Evolutionary conservation across 2,329 filamentous ascomycete genomes (phyloP), one percentile per base, ranked within the genome.

Genomic region (Neopestalotiopsis sp.): DNA sequence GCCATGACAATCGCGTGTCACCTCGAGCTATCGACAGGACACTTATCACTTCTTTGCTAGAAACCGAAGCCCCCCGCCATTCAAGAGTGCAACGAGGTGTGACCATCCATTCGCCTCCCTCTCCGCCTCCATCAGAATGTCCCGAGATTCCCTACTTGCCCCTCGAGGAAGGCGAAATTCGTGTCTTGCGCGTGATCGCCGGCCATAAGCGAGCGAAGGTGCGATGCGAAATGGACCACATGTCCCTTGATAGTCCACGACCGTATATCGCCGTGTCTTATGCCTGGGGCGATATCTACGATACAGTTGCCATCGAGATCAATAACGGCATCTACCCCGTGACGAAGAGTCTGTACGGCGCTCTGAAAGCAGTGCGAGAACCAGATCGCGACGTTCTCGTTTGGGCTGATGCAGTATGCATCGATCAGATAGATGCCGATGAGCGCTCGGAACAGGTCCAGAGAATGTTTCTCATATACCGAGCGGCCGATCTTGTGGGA

Each of bases 381-480:
- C 1, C 24, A 42, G 0, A 32, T n/a, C 12, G 1, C 4, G 13
- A 62, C 3, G 32, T 34, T 24, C n/a, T 67, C n/a, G 66, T 17
- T 1, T 49, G 42, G 42, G 42, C 42, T 0, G 42, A 49, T 1
- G 42, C 42, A n/a, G 42, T n/a, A 2, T 67, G 40, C 40, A 67
- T 67, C 28, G 14, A 67, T 3, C 58, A 67, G 38, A 20, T 24
- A 1, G 20, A 67, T 4, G 24, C 14, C 14, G 10, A 17, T 12
- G 66, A 67, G 3, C 34, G 17, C 17, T 62, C 66, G 12, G n/a
- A 30, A 12, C 57, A 67, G 17, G 66, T 67, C 1, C 20, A 14
- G 3, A 24, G 13, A 12, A 67, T 67, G 40, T 14, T 9, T 14
- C 14, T 0, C 1, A 56, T 67, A 2, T 67, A 53, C 7, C 17